Conservation (phyloP, 208 protist genomes). For the Porcisia deanei region DNA sequence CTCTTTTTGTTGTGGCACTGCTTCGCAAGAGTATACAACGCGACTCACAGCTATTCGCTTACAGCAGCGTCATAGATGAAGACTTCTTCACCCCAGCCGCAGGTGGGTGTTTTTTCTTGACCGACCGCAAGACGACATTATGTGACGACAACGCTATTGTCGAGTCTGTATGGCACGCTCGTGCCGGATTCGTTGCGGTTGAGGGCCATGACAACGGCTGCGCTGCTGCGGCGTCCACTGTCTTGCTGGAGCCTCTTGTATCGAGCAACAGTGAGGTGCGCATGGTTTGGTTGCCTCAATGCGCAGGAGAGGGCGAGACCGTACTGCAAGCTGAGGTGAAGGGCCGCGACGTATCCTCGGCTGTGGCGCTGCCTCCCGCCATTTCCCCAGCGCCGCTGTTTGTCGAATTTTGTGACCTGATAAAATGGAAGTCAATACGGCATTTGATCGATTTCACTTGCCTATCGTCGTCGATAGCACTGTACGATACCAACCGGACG, state of each 20-base stretch:
- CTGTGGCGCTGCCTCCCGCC: background rate
- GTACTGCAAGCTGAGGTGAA: slow-evolving; percentile 15
- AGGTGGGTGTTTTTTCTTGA: slow-evolving; percentile 21
- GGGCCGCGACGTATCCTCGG: background rate
- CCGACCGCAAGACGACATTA: background rate
- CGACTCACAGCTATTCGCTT: slow-evolving; percentile 24
- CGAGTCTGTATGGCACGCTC: background rate
- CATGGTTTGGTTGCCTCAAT: slow-evolving; percentile 26
- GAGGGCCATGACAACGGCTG: background rate
- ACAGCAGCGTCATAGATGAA: slow-evolving; percentile 22
- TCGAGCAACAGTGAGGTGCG: slow-evolving; percentile 22
- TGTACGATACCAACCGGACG: background rate
- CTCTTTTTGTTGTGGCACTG: slow-evolving; percentile 24
- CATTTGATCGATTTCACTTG: slow-evolving; percentile 28
- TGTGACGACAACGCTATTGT: background rate
- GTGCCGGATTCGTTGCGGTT: slow-evolving; percentile 24
- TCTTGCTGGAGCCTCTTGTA: slow-evolving; percentile 21
- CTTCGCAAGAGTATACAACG: slow-evolving; percentile 9
- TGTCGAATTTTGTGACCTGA: slow-evolving; percentile 26
- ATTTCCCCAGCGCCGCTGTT: slow-evolving; percentile 13
- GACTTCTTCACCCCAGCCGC: slow-evolving; percentile 11
- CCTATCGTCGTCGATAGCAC: slow-evolving; percentile 24
- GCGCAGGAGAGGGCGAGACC: slow-evolving; percentile 3
- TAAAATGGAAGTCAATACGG: slow-evolving; percentile 31
- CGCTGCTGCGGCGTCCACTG: background rate